These are phyloP conservation scores for Leccinum disarticulatum DNA, from an alignment of 768 basidiomycete species.

Conservation along the genomic window DNA sequence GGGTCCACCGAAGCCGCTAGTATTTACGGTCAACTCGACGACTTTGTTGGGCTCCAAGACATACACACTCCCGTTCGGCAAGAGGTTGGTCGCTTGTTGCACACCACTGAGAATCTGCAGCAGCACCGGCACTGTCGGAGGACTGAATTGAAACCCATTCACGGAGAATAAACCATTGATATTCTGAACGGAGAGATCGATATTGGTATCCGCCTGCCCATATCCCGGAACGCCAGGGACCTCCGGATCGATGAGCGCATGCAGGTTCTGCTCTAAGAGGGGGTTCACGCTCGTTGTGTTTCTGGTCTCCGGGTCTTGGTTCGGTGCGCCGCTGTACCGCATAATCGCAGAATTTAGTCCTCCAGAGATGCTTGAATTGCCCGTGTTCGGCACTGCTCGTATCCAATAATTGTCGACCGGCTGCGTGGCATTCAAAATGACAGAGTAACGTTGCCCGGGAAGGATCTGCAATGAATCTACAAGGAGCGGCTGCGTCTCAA, in stretches of 20 bases:
- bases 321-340: conserved; percentile 44
- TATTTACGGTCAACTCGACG: conserved; percentile 26
- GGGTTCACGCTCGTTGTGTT: conserved; percentile 25
- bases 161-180: conserved; percentile 12
- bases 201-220: conserved; percentile 42
- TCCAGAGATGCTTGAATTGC: conserved; percentile 25
- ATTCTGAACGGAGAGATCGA: conserved; percentile 23
- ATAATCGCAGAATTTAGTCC: conserved; percentile 57
- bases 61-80: conserved; percentile 27
- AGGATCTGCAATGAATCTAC: conserved; percentile 39
- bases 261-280: conserved; percentile 33
- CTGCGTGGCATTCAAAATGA: conserved; percentile 45
- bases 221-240: conserved; percentile 39
- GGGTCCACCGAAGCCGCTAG: conserved; percentile 11
- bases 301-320: conserved; percentile 39
- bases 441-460: conserved; percentile 42
- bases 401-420: conserved; percentile 56
- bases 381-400: conserved; percentile 35
- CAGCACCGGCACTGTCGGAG: conserved; percentile 41
- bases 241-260: conserved; percentile 25
- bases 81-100: conserved; percentile 28
- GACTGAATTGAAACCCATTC: conserved; percentile 16
- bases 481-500: conserved; percentile 40
- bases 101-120: conserved; percentile 46
- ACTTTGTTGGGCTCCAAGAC: conserved; percentile 29